Percentiles rank a stretch among this genome's conserved stretches.
phyloP scores from a whole-genome alignment of 257 asterid species.

The Lycium barbarum region DNA sequence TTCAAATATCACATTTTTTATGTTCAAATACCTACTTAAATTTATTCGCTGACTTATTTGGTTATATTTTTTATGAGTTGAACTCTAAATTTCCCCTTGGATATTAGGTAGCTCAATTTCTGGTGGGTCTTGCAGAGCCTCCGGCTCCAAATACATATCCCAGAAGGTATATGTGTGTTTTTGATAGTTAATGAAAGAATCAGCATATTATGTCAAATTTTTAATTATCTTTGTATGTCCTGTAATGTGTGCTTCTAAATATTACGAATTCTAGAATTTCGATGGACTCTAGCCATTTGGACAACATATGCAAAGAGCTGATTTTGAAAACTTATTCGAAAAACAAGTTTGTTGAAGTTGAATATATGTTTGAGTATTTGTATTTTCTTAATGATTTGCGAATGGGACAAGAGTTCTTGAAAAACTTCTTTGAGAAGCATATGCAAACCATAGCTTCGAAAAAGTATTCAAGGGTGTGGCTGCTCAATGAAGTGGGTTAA shows the following conservation, averaged over 20 bases:
- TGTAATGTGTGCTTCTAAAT: background rate
- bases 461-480: background rate
- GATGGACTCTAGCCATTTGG: background rate
- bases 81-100: constrained; percentile 28
- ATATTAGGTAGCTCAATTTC: constrained; percentile 85
- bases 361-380: constrained; percentile 15
- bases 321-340: background rate
- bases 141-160: constrained; percentile 77
- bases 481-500: no score
- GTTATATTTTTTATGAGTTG: constrained; percentile 28
- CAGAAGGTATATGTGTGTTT: constrained; percentile 55
- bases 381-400: background rate
- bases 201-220: background rate
- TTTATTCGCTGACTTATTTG: constrained; percentile 35
- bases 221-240: background rate
- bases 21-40: background rate
- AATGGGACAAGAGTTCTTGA: background rate
- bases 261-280: background rate
- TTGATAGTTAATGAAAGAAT: background rate
- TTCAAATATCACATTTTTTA: background rate
- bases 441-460: background rate
- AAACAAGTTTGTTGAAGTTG: constrained; percentile 3
- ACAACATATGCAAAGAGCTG: background rate
- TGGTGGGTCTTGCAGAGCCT: constrained; percentile 90
- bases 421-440: background rate